A percentile compares a stretch with the other conserved stretches of the same genome.
phyloP scores from a whole-genome alignment of 805 yeast species.

The Candida piceae region DNA sequence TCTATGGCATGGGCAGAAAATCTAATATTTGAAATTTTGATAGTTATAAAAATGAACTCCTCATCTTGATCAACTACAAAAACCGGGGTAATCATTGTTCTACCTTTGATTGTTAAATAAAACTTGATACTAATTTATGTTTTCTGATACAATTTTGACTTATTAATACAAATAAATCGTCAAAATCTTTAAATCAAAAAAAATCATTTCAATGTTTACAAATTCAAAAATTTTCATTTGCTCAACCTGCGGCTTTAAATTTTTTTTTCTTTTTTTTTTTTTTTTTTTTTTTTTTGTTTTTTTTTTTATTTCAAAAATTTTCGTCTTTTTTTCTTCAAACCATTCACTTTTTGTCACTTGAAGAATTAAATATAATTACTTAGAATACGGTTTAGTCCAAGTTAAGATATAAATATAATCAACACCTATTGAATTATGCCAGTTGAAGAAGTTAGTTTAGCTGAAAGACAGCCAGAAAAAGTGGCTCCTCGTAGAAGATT shows the following conservation, averaged over 20 bases:
- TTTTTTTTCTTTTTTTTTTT: constrained; percentile 1
- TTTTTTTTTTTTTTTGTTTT: no score
- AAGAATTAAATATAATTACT: no score
- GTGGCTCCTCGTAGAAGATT: constrained; percentile 22
- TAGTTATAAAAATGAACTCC: constrained; percentile 55
- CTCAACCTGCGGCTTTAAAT: background rate
- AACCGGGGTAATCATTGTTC: constrained; percentile 77
- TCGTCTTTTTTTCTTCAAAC: no score
- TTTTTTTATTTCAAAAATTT: no score
- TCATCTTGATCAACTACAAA: constrained; percentile 77
- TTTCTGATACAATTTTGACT: background rate
- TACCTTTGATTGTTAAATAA: background rate
- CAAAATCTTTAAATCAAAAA: no score
- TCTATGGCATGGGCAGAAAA: constrained; percentile 72
- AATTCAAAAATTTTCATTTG: background rate
- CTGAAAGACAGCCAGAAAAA: constrained; percentile 1
- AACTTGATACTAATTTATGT: background rate
- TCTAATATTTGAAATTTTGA: constrained; percentile 67
- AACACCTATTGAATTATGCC: constrained; percentile 3
- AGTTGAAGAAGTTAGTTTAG: background rate
- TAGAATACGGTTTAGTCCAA: no score
- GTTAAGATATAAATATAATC: no score
- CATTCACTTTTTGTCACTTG: no score
- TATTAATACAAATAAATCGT: background rate
- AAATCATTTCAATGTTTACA: no score